Percentiles rank a stretch among this genome's conserved stretches.
These are phyloP conservation scores for Corchorus capsularis DNA, from an alignment of 345 rosid genomes.

Conservation along the genomic window DNA sequence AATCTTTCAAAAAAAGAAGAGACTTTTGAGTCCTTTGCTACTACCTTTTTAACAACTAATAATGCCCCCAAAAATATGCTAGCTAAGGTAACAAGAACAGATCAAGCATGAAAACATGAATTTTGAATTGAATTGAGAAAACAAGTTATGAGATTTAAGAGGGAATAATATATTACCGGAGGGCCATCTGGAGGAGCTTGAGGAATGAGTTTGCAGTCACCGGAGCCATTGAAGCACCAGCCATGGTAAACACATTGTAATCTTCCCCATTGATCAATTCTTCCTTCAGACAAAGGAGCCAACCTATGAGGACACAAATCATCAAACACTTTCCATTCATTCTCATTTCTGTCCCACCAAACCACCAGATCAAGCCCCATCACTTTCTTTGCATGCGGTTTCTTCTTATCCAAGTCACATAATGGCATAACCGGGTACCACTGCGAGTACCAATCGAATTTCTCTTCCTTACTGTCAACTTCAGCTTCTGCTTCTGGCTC, in stretches of 20 bases:
- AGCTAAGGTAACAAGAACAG: not conserved
- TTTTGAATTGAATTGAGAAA: not conserved
- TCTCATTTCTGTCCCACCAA: constrained; percentile 83
- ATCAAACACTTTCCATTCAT: constrained; percentile 38
- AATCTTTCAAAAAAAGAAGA: no score
- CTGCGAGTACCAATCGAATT: constrained; percentile 70
- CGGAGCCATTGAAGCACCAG: no score
- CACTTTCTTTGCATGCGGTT: constrained; percentile 68
- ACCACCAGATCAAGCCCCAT: constrained; percentile 81
- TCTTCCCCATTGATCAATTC: no score
- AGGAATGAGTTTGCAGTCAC: no score
- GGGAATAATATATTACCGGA: constrained; percentile 39
- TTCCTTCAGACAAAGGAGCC: no score
- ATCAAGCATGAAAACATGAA: not conserved
- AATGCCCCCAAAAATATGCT: not conserved
- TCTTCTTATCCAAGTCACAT: constrained; percentile 73
- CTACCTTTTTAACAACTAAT: not conserved
- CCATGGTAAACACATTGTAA: no score
- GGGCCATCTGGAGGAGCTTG: constrained; percentile 71
- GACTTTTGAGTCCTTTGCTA: no score
- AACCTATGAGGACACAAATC: constrained; percentile 38
- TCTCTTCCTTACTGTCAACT: constrained; percentile 30
- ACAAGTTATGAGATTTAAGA: not conserved
- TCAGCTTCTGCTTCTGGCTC: constrained; percentile 29
- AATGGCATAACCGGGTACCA: constrained; percentile 84